phyloP scores from a whole-genome alignment of 192 early-diverging fungal species.

The Entophlyctis luteolus region DNA sequence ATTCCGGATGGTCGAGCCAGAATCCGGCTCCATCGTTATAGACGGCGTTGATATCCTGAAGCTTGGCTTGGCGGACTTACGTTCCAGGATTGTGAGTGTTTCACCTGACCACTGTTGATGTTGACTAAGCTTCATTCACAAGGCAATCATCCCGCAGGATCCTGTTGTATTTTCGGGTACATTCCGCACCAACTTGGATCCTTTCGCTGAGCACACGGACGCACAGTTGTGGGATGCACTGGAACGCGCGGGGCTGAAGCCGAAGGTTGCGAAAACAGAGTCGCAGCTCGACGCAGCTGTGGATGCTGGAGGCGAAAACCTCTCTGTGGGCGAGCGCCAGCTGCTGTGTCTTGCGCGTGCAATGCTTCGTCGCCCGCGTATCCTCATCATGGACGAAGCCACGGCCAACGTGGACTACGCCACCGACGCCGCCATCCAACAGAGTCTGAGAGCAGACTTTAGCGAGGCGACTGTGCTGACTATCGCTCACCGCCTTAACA shows the following conservation, averaged over 20 bases:
- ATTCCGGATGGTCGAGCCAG: constrained; percentile 37
- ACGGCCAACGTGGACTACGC: constrained; percentile 68
- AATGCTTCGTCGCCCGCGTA: constrained; percentile 43
- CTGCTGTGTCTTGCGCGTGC: constrained; percentile 57
- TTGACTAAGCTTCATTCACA: constrained; percentile 11
- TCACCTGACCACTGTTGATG: constrained; percentile 54
- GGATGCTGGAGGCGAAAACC: constrained; percentile 79
- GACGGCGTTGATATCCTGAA: constrained; percentile 36
- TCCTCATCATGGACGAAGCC: constrained; percentile 53
- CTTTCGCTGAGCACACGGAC: constrained; percentile 59
- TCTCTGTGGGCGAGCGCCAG: constrained; percentile 73
- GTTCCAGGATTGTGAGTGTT: constrained; percentile 59
- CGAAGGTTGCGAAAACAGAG: constrained; percentile 46
- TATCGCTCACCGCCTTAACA: constrained; percentile 41
- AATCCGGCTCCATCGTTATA: constrained; percentile 28
- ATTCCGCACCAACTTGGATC: constrained; percentile 67
- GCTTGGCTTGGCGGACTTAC: constrained; percentile 33
- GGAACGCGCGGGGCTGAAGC: constrained; percentile 60
- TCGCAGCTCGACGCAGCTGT: constrained; percentile 64
- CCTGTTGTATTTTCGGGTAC: constrained; percentile 62
- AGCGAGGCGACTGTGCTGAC: constrained; percentile 51
- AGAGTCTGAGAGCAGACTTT: constrained; percentile 64
- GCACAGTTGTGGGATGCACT: constrained; percentile 65
- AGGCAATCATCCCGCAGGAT: constrained; percentile 82
- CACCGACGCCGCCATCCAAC: constrained; percentile 74